These are phyloP conservation scores for Fusarium vanettenii DNA, from an alignment of 2,329 filamentous ascomycete genomes.

Conservation along the genomic window DNA sequence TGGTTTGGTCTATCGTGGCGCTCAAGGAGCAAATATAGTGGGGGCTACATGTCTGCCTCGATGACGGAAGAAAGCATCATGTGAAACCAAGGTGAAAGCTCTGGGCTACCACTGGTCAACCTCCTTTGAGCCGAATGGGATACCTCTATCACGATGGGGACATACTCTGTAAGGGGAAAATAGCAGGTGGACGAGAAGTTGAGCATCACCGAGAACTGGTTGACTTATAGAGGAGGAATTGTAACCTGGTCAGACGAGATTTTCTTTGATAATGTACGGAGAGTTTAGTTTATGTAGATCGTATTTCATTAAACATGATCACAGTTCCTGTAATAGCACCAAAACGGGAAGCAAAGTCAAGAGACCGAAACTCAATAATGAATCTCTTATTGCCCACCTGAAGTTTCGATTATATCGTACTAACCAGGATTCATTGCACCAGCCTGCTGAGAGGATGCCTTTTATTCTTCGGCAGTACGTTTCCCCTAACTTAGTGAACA, in stretches of 20 bases:
- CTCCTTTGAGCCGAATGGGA: neutral
- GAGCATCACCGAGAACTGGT: neutral
- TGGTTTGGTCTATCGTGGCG: neutral
- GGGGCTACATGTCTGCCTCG: neutral
- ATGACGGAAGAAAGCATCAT: neutral
- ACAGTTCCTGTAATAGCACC: no score
- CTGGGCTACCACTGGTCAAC: neutral
- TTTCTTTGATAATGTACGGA: no score
- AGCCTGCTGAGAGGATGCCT: no score
- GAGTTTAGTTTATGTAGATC: no score
- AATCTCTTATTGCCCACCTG: no score
- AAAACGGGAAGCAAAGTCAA: no score
- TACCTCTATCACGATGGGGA: neutral
- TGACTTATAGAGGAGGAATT: neutral
- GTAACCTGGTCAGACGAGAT: neutral
- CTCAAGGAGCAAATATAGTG: constrained; percentile 1
- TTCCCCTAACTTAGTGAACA: no score
- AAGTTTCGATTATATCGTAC: no score
- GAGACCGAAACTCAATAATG: no score
- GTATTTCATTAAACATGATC: no score
- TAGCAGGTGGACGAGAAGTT: neutral
- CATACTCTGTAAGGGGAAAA: neutral
- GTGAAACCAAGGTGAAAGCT: neutral
- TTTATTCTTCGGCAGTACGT: no score
- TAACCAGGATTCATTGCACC: no score